Percentiles rank a stretch among this genome's conserved stretches.
Evolutionary conservation across 2,329 filamentous ascomycete species (phyloP).

Genomic region (Aspergillus fijiensis): DNA sequence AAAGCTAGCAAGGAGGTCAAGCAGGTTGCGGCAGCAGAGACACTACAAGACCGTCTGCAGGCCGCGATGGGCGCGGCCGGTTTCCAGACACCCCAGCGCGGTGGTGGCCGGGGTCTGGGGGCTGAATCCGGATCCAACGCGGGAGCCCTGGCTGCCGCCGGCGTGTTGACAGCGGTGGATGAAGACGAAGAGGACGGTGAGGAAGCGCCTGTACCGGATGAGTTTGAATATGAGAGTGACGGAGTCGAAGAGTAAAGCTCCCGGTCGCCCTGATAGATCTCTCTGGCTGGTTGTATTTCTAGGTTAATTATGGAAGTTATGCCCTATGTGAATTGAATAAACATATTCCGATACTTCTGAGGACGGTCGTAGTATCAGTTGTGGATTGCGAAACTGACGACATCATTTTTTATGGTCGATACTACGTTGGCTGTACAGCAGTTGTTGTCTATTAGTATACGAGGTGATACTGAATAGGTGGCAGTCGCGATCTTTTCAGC

Average conservation of each 20-base stretch:
- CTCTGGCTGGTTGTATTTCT: slow-evolving; percentile 37
- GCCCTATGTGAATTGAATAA: slow-evolving; percentile 20
- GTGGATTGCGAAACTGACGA: too few relatives aligned
- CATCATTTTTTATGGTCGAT: not conserved
- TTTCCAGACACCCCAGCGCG: slow-evolving; percentile 35
- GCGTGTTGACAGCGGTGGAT: slow-evolving; percentile 81
- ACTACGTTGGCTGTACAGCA: too few relatives aligned
- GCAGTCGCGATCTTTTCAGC: too few relatives aligned
- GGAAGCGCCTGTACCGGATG: slow-evolving; percentile 48
- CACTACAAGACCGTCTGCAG: slow-evolving; percentile 45
- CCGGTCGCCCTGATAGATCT: slow-evolving; percentile 16
- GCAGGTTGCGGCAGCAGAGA: slow-evolving; percentile 45
- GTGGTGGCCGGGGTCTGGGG: slow-evolving; percentile 23
- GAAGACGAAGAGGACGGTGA: slow-evolving; percentile 59
- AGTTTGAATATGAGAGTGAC: slow-evolving; percentile 50
- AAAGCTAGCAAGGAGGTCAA: slow-evolving; percentile 73
- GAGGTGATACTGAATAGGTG: not conserved
- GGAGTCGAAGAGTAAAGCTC: slow-evolving; percentile 28
- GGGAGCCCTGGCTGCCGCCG: slow-evolving; percentile 71
- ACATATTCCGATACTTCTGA: too few relatives aligned
- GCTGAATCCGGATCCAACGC: slow-evolving; percentile 24
- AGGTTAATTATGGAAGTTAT: slow-evolving; percentile 34
- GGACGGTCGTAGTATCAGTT: too few relatives aligned
- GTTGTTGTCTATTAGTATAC: too few relatives aligned
- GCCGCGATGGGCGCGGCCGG: slow-evolving; percentile 37